Conservation (phyloP, 2,329 filamentous ascomycete genomes). For the Cladosporium sp. region DNA sequence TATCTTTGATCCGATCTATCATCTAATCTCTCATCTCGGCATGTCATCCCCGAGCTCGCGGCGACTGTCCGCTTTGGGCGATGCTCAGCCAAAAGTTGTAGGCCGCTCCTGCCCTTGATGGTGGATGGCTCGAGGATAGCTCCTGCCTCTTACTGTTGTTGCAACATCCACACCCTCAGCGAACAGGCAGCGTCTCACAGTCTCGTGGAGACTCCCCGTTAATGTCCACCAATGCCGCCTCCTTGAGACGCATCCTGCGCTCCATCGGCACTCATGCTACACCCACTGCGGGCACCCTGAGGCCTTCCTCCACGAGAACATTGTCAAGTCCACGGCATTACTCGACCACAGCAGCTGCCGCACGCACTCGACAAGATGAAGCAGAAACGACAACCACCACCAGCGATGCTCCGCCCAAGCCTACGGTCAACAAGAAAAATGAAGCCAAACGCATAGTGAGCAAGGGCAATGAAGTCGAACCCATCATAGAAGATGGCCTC, state of each 20-base stretch:
- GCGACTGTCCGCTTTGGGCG: neutral
- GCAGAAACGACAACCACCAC: too few species aligned
- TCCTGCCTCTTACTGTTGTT: neutral
- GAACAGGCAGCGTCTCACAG: too few species aligned
- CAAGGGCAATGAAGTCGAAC: neutral
- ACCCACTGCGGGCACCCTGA: neutral
- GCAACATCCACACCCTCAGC: neutral
- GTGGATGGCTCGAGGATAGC: neutral
- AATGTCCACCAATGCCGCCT: constrained; percentile 21
- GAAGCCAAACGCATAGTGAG: neutral
- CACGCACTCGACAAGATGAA: neutral
- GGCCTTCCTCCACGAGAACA: neutral
- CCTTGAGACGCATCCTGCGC: neutral
- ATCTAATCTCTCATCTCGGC: neutral
- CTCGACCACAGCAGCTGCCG: neutral
- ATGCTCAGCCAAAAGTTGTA: neutral
- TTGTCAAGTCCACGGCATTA: neutral
- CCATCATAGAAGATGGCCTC: neutral
- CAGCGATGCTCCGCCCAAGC: neutral
- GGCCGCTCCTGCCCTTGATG: neutral
- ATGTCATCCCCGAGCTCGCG: neutral
- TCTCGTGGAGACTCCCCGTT: neutral
- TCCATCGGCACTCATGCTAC: neutral
- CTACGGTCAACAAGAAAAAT: neutral
- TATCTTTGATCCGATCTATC: neutral